Base-by-base conservation (phyloP, 129 eudicot species). In the Scalesia atractyloides region DNA sequence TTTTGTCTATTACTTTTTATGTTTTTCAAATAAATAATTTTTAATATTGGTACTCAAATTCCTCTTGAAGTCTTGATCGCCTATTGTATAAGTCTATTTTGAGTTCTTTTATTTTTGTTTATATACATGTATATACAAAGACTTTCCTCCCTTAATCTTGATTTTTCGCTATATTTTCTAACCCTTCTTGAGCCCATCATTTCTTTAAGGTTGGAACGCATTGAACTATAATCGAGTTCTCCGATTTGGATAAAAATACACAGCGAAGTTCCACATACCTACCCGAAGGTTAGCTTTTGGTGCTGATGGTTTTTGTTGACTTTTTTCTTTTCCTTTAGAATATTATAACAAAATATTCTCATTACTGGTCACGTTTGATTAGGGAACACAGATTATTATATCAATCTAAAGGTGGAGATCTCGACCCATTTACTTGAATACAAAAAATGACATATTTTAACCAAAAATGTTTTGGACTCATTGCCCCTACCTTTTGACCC, bases 171-270 rank as follows among this genome's bases (percentile, higher is more conserved):
- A 19, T 49, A 46, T 44, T 33, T 62, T 26, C 47, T 49, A n/a
- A 26, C 19, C 14, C 43, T 14, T 14, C 1, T 26, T 0, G 5
- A 60, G 3, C 16, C 17, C 36, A 69, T 72, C 51, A 57, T 11
- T 37, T 73, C 46, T 48, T 80, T 77, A 77, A 91, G 97, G 88
- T 88, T 26, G 97, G 91, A 54, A 86, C 63, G 74, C 97, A 91
- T 81, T 93, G 97, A 68, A 84, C 88, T 18, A 88, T 88, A 37
- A 91, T 91, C 53, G 97, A 91, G 72, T 91, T 91, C 69, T 86
- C 86, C 17, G 93, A 88, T 69, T 91, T 91, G 30, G 75, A 81
- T 80, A 81, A 70, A 52, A 88, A 84, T 59, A 84, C 82, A 19
- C 76, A 79, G 83, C 80, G 96, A 79, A 88, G 82, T 79, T 96